Evolutionary conservation across 148 eudicot genomes (phyloP), one percentile per base, ranked within the genome.

Genomic region (Euryodendron excelsum): DNA sequence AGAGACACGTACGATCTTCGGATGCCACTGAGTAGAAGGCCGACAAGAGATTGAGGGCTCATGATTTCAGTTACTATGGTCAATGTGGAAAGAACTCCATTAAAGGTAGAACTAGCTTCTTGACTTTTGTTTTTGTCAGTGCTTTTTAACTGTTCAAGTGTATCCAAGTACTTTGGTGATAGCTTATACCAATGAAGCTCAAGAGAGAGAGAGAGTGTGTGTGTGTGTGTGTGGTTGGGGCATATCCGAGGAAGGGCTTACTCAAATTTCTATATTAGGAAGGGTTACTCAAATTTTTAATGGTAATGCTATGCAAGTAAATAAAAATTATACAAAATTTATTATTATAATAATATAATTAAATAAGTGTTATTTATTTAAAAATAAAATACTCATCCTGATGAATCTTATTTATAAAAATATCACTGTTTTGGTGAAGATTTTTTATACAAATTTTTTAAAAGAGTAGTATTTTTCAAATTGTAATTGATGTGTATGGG

Each of bases 1-100:
- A n/a, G n/a, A n/a, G n/a, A n/a, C 58, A 9, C n/a, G 4, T 14
- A 53, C 58, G 17, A 13, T 5, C 3, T 60, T 60, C 12, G 28
- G 5, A 60, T 21, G 71, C 44, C 28, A 37, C 28, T 33, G 27
- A 66, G 56, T 17, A 33, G 63, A 13, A 73, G 48, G 10, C 50
- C 65, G 52, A 74, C 53, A 59, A 15, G 20, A n/a, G 67, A 58
- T 74, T 23, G 48, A 58, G 52, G 76, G 67, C 34, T 39, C 52
- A 39, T 74, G 34, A 74, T 74, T 59, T 74, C 36, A 7, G 18
- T 25, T 13, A 14, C 17, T 15, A 59, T 59, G 13, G 63, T 52
- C 37, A 36, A 39, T 13, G 52, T 73, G 62, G 5, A 72, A 52
- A 69, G 18, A 69, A 33, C 13, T 72, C 41, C 75, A 18, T 72